Evolutionary conservation across 139 green algal species (phyloP).

Genomic region (Closterium sp.): DNA sequence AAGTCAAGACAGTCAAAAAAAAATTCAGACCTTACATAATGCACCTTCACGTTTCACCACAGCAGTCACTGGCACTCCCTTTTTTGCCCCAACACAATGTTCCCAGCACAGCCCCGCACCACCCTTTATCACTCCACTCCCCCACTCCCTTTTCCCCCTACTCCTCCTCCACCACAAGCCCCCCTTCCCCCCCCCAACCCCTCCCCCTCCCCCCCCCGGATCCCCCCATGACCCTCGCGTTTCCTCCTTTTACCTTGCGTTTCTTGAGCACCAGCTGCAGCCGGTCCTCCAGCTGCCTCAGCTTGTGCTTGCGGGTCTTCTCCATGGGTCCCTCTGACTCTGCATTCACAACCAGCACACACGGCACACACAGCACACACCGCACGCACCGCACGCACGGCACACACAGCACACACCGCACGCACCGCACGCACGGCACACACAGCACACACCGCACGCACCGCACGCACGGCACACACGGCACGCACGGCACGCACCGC

Average conservation of each 20-base stretch:
- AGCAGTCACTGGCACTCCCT: neutral
- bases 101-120: conserved; percentile 48
- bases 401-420: too few relatives aligned
- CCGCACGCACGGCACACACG: too few relatives aligned
- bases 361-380: neutral
- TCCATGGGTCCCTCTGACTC: conserved; percentile 50
- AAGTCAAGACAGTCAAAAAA: too few relatives aligned
- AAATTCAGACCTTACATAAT: too few relatives aligned
- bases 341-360: neutral
- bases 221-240: conserved; percentile 50
- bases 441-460: too few relatives aligned
- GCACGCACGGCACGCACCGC: too few relatives aligned
- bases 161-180: neutral
- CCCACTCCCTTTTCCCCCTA: neutral
- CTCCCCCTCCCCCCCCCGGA: conserved; percentile 27
- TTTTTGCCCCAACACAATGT: conserved; percentile 46
- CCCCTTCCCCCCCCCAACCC: neutral
- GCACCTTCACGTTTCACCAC: too few relatives aligned
- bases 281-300: conserved; percentile 51
- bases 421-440: too few relatives aligned
- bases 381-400: neutral
- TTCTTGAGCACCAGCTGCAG: conserved; percentile 52
- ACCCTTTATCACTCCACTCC: neutral
- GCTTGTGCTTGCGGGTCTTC: conserved; percentile 50
- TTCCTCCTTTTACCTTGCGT: conserved; percentile 45